Conservation (phyloP, 176 grass and related monocot species). For the Aegilops longissima region DNA sequence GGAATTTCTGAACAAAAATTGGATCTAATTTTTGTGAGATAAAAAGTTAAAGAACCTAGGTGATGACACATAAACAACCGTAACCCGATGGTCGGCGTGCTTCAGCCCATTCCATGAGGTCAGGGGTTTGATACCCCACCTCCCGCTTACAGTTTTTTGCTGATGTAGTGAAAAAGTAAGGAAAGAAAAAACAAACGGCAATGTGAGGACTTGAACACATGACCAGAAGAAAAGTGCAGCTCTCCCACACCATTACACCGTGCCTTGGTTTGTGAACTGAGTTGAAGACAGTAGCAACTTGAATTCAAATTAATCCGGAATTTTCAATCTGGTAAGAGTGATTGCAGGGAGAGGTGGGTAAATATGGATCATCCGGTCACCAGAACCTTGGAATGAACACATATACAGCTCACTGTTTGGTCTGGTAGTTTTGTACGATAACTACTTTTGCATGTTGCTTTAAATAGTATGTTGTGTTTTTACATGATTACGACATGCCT, state of each 20-base stretch:
- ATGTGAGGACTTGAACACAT: not conserved
- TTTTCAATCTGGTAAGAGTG: not conserved
- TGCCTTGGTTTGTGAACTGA: not conserved
- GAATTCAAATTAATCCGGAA: not conserved
- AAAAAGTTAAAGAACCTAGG: not conserved
- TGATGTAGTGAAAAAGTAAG: too few relatives aligned
- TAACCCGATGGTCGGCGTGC: not conserved
- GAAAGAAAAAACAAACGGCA: not conserved
- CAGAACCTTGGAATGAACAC: not conserved
- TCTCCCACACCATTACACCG: not conserved
- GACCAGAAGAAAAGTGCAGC: too few relatives aligned
- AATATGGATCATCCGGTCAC: not conserved
- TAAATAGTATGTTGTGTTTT: not conserved
- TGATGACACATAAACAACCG: not conserved
- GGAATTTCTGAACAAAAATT: not conserved
- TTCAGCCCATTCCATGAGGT: too few relatives aligned
- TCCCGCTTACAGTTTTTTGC: too few relatives aligned
- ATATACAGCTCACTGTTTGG: not conserved
- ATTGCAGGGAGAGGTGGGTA: not conserved
- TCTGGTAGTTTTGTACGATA: not conserved
- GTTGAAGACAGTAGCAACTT: not conserved
- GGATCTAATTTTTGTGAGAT: not conserved
- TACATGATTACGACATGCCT: not conserved
- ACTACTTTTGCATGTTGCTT: constrained; percentile 5
- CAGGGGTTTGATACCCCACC: too few relatives aligned